Evolutionary conservation across 1,139 yeast genomes (phyloP), one percentile per base, ranked within the genome.

Genomic region (Zygosaccharomyces sapae): DNA sequence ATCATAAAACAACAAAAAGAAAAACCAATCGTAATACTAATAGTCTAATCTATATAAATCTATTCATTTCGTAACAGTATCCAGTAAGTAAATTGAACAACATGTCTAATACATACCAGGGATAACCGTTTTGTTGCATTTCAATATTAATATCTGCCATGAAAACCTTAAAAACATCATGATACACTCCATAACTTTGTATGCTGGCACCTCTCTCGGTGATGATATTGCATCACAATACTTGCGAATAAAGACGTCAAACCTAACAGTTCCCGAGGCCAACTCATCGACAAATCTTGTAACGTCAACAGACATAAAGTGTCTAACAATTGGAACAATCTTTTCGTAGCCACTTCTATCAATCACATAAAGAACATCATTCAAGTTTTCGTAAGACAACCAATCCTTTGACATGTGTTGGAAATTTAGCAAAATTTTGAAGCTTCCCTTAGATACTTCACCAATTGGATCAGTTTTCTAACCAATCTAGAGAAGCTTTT

Each of bases 401-500:
- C 89, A 84, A 56, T 82, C 87, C 37, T 70, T 66, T 44, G 73
- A 61, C 89, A 85, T 81, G 38, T 78, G 70, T 47, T 79, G 83
- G 42, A 41, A 44, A 37, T 46, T 48, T 31, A 47, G 51, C 43
- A 83, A 67, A 39, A 79, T 46, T 75, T 72, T 18, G 77, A 68
- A 1, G 85, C 81, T 33, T 79, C 70, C 48, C 72, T 72, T 0
- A 86, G 81, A 2, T 86, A 75, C 54, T 81, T 84, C 20, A 80
- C 74, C 40, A 80, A 80, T 51, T 78, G 73, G 35, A 81, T 70
- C 49, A 83, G 69, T 43, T 88, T 75, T 43, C 77, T 74, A 41
- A 86, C 68, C 38, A 86, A 62, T 41, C 71, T 71, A 3, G 80
- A 69, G 65, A 88, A 87, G 39, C 73, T 74, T 43, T 70, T 73